Evolutionary conservation across 768 basidiomycete genomes (phyloP).

Genomic region (Omphalotus guepiniiformis): DNA sequence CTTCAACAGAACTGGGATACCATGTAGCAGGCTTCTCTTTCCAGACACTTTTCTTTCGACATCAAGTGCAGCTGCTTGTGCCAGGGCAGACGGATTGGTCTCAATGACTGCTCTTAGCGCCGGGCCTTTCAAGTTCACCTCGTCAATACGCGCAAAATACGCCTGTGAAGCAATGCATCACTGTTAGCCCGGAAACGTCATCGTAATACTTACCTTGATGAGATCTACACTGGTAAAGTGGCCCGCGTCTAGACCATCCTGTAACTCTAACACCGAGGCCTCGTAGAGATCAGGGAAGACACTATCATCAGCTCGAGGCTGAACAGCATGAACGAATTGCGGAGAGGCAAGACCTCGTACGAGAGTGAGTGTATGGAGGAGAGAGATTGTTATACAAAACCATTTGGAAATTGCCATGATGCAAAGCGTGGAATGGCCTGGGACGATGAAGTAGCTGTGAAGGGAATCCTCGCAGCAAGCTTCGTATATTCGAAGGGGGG

Average conservation of each 20-base stretch:
- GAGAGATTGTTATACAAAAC: no score
- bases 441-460: no score
- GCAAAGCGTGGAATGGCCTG: no score
- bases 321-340: no score
- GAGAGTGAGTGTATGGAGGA: no score
- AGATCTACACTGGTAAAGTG: slow-evolving; percentile 58
- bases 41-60: slow-evolving; percentile 25
- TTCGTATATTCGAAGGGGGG: no score
- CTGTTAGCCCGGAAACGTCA: no score
- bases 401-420: no score
- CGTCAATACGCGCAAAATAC: slow-evolving; percentile 38
- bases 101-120: slow-evolving; percentile 34
- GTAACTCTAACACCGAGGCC: slow-evolving; percentile 51
- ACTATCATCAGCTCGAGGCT: no score
- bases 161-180: no score
- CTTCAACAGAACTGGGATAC: slow-evolving; percentile 32
- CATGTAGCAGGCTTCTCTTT: slow-evolving; percentile 29
- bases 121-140: slow-evolving; percentile 37
- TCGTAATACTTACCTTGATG: slow-evolving; percentile 52
- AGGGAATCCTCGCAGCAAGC: no score
- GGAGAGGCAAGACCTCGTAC: no score
- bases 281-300: slow-evolving; percentile 60
- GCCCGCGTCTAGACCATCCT: slow-evolving; percentile 44
- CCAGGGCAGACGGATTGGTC: slow-evolving; percentile 33
- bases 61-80: slow-evolving; percentile 30